phyloP scores from a whole-genome alignment of 345 rosid species.

The Bruguiera parviflora region DNA sequence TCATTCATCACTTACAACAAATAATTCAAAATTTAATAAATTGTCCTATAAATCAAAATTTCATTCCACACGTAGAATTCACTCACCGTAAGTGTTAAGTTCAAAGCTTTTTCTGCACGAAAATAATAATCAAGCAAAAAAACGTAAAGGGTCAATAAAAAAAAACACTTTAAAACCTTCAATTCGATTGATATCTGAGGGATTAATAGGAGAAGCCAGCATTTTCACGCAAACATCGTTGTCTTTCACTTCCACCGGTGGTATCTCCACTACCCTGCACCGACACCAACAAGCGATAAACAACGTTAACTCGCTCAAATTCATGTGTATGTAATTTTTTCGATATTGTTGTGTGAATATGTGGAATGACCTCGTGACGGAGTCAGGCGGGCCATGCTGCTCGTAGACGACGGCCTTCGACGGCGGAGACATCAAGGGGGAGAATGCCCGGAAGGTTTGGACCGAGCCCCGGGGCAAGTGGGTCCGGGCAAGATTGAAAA shows the following conservation, averaged over 20 bases:
- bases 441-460: conserved; percentile 37
- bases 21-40: not conserved
- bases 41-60: too few species aligned
- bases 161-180: conserved; percentile 47
- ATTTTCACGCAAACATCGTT: conserved; percentile 77
- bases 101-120: not conserved
- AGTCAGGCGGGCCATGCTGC: conserved; percentile 71
- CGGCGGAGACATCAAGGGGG: conserved; percentile 68
- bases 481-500: not conserved
- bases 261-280: conserved; percentile 54
- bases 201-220: conserved; percentile 91
- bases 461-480: not conserved
- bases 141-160: not conserved
- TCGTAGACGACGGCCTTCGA: conserved; percentile 81
- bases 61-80: too few species aligned
- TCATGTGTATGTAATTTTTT: too few species aligned
- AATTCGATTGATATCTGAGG: conserved; percentile 83
- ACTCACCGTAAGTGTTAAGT: not conserved
- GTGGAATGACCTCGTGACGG: conserved; percentile 56
- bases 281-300: not conserved
- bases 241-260: conserved; percentile 70
- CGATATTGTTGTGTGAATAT: too few species aligned
- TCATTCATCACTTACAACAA: not conserved
- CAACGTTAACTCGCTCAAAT: not conserved
- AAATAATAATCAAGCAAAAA: not conserved